These are phyloP conservation scores for Fusarium sp. DNA, from an alignment of 2,329 filamentous ascomycete species.

Conservation along the genomic window DNA sequence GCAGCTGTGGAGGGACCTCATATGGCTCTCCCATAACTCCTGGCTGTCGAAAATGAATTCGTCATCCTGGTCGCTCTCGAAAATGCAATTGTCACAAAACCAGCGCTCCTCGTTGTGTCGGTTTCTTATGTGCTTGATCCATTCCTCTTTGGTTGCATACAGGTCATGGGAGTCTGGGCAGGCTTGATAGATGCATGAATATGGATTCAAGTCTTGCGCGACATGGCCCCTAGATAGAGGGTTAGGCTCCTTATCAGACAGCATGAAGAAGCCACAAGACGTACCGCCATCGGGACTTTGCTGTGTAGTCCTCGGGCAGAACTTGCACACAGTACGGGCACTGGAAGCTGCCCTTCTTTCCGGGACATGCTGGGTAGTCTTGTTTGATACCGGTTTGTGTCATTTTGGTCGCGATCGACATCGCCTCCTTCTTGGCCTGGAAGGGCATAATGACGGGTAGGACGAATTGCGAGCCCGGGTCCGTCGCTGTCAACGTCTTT, in stretches of 20 bases:
- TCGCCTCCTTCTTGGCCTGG: background rate
- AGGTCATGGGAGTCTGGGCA: background rate
- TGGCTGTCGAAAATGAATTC: background rate
- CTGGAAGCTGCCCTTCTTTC: background rate
- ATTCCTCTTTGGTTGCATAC: background rate
- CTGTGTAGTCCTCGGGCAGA: background rate
- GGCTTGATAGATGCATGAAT: background rate
- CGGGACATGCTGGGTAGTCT: conserved; percentile 8
- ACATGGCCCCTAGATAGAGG: background rate
- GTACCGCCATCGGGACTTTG: background rate
- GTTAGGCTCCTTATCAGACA: background rate
- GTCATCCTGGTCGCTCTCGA: background rate
- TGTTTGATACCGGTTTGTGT: conserved; percentile 6
- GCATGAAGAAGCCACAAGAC: background rate
- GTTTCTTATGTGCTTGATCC: background rate
- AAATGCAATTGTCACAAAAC: conserved; percentile 14
- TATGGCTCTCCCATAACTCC: background rate
- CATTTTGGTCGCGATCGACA: conserved; percentile 3
- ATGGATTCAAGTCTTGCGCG: background rate
- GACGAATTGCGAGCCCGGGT: background rate
- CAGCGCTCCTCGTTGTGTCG: background rate
- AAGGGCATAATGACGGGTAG: background rate
- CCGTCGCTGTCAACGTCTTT: background rate
- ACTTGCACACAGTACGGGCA: conserved; percentile 5
- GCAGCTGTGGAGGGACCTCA: background rate